Base-by-base conservation (phyloP, 306 rosid species). In the Inga laurina region DNA sequence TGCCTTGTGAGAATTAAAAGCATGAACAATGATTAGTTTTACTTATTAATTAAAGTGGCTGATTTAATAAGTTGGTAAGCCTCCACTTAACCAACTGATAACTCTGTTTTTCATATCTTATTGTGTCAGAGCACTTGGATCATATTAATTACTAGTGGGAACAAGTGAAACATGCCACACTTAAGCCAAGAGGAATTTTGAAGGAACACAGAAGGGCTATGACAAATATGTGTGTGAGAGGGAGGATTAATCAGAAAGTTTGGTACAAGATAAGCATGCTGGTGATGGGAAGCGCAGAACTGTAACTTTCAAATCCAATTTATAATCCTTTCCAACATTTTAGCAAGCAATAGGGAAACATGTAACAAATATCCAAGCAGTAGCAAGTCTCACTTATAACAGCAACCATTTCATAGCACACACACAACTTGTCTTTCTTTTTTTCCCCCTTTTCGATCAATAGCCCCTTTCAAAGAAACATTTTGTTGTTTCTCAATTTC, bases 231-330 rank as follows among this genome's bases (percentile, higher is more conserved):
- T 75, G 74, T 75, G 46, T 89, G 98, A 95, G 97, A 92, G 93
- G 89, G 97, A 95, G 88, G 87, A 91, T 95, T 90, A 88, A 95
- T 95, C 98, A 93, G 97, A 95, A 92, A 91, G 97, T 90, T 93
- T 91, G 98, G 98, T 95, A 85, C 84, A 83, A 77, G 90, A 93
- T 79, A 88, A 85, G 87, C 84, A 87, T 89, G 94, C 69, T 88
- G 87, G 91, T 90, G 98, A 95, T 93, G 91, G 30, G 30, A 27
- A 27, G 30, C 30, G 30, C 30, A 27, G 30, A 27, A 27, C 30
- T 27, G 30, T 27, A 27, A 27, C 30, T 27, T 27, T 27, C 30
- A 27, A 27, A 27, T 27, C 30, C 30, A 27, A 27, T 27, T 27
- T 27, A 27, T 27, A 27, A 27, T 27, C 30, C 30, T 27, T 27